Evolutionary conservation across 2,329 filamentous ascomycete species (phyloP).

Genomic region (Neofusicoccum ribis): DNA sequence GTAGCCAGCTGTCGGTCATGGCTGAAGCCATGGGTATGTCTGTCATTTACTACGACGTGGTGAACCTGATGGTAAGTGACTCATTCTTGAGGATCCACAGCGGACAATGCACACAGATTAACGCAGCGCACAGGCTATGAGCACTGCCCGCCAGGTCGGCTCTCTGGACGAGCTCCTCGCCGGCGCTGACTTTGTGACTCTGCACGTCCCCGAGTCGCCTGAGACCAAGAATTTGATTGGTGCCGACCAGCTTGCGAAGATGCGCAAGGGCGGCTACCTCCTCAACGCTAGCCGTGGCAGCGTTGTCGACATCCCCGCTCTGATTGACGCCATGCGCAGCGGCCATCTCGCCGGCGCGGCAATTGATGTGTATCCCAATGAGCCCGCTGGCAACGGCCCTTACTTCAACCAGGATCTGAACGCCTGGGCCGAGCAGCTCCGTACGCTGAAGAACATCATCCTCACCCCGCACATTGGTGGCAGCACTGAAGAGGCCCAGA

Average conservation of each 20-base stretch:
- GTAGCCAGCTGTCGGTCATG: slow-evolving; percentile 90
- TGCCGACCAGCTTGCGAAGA: slow-evolving; percentile 73
- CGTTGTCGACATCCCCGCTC: slow-evolving; percentile 89
- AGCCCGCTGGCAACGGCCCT: slow-evolving; percentile 90
- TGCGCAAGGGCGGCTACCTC: slow-evolving; percentile 91
- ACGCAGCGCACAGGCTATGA: slow-evolving; percentile 58
- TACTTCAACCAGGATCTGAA: slow-evolving; percentile 89
- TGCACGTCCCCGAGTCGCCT: slow-evolving; percentile 89
- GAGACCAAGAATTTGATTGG: slow-evolving; percentile 95
- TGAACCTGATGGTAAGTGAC: slow-evolving; percentile 73
- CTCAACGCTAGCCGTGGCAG: slow-evolving; percentile 95
- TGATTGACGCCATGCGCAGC: slow-evolving; percentile 81
- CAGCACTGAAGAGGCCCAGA: slow-evolving; percentile 95
- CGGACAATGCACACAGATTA: neutral
- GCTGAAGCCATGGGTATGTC: slow-evolving; percentile 98
- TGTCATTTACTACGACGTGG: slow-evolving; percentile 94
- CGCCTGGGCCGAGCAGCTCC: slow-evolving; percentile 80
- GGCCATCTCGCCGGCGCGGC: slow-evolving; percentile 91
- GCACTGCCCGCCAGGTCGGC: slow-evolving; percentile 80
- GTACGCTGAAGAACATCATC: slow-evolving; percentile 85
- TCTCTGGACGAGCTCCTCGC: slow-evolving; percentile 74
- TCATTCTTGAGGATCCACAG: neutral
- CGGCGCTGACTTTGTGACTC: slow-evolving; percentile 85
- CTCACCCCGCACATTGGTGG: slow-evolving; percentile 96
- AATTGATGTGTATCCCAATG: slow-evolving; percentile 93